A percentile compares a stretch with the other conserved stretches of the same genome.
Evolutionary conservation across 1,139 yeast genomes (phyloP).

Genomic region (Taphrina wiesneri): DNA sequence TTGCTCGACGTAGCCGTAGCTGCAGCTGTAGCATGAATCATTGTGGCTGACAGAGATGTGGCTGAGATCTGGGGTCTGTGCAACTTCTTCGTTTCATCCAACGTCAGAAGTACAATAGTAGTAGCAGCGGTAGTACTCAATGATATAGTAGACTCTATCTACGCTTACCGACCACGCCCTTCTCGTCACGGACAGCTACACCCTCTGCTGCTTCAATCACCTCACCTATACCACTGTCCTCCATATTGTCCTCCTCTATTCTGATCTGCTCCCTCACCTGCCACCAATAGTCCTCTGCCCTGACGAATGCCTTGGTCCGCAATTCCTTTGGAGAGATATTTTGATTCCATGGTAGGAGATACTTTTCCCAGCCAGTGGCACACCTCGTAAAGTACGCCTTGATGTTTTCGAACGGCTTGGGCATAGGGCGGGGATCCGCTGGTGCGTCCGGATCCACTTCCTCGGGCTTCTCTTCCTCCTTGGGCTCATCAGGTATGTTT

Average conservation of each 20-base stretch:
- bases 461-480: conserved; percentile 62
- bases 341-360: conserved; percentile 25
- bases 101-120: too few species aligned
- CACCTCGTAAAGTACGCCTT: conserved; percentile 28
- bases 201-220: conserved; percentile 69
- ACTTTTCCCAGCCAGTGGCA: conserved; percentile 22
- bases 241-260: conserved; percentile 81
- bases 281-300: conserved; percentile 97
- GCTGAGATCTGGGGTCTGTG: too few species aligned
- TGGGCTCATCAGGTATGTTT: conserved; percentile 57
- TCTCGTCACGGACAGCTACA: conserved; percentile 18
- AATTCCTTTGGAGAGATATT: conserved; percentile 56
- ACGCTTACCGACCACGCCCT: conserved; percentile 32
- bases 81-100: too few species aligned
- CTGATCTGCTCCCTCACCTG: conserved; percentile 94
- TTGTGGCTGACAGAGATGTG: too few species aligned
- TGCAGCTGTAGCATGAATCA: too few species aligned
- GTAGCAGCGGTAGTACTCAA: too few species aligned
- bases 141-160: too few species aligned
- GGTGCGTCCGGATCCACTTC: conserved; percentile 37
- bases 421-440: conserved; percentile 66
- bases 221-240: conserved; percentile 88
- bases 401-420: conserved; percentile 56
- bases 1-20: too few species aligned
- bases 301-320: conserved; percentile 83